Conservation (phyloP, 768 basidiomycete genomes). For the Tephrocybe sp. region DNA sequence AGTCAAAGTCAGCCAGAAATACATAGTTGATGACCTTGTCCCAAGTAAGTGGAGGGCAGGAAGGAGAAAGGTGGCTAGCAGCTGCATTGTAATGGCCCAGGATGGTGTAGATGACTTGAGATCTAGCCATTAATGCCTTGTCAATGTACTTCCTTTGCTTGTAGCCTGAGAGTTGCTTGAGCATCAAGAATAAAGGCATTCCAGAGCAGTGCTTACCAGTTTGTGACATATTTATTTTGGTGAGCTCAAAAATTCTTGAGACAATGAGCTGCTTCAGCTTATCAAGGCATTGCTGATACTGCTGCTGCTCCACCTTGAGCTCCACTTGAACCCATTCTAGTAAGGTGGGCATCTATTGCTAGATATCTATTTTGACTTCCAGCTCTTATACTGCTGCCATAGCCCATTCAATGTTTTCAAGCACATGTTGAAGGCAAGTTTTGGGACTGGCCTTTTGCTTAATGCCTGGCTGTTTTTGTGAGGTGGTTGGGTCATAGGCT, state of each 20-base stretch:
- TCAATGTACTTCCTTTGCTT: constrained; percentile 26
- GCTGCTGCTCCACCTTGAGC: constrained; percentile 7
- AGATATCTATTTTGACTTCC: neutral
- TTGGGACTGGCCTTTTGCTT: neutral
- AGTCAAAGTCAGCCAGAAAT: too few species aligned
- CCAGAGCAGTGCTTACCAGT: constrained; percentile 22
- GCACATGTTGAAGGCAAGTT: neutral
- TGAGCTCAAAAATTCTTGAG: constrained; percentile 22
- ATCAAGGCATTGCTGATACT: constrained; percentile 20
- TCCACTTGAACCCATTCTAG: constrained; percentile 11
- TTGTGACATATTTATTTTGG: constrained; percentile 20
- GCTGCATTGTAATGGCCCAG: constrained; percentile 23
- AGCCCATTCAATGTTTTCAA: neutral
- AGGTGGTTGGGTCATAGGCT: too few species aligned
- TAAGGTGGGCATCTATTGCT: neutral
- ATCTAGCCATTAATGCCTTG: constrained; percentile 20
- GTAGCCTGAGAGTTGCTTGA: constrained; percentile 22
- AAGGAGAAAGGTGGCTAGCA: too few species aligned
- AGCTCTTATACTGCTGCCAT: neutral
- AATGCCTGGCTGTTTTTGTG: too few species aligned
- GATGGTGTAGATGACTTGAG: constrained; percentile 22
- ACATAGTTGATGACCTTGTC: too few species aligned
- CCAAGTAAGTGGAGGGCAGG: too few species aligned
- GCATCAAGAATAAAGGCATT: neutral
- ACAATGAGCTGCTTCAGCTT: constrained; percentile 19